Evolutionary conservation across 331 rosid species (phyloP).

Genomic region (Rhamnella rubrinervis): DNA sequence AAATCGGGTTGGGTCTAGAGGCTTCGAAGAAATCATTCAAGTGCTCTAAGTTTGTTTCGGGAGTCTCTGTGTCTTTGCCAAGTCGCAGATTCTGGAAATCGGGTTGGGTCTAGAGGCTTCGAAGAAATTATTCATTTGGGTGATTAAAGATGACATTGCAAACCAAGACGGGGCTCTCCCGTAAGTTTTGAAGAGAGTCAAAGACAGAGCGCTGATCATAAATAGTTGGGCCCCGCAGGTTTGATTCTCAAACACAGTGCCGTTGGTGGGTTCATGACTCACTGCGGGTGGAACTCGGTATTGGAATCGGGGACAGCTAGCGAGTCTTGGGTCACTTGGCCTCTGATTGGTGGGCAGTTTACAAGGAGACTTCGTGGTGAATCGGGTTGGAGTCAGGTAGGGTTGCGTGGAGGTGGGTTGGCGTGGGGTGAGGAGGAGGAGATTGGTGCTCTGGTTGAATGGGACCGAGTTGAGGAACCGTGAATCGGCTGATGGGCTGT

Average conservation of each 20-base stretch:
- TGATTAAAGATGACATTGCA: background rate
- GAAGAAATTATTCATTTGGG: background rate
- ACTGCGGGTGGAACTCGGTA: background rate
- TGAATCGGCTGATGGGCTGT: background rate
- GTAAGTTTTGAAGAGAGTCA: background rate
- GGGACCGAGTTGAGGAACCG: background rate
- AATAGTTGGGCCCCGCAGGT: background rate
- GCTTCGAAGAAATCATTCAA: too few species aligned
- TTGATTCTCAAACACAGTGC: constrained; percentile 1
- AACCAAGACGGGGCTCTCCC: background rate
- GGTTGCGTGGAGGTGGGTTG: background rate
- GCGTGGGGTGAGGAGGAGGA: background rate
- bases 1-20: too few species aligned
- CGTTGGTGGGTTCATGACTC: constrained; percentile 7
- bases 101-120: background rate
- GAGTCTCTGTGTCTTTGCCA: background rate
- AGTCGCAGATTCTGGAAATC: background rate
- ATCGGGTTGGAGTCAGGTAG: too few species aligned
- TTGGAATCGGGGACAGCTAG: background rate
- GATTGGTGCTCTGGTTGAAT: background rate
- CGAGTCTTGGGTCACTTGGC: background rate
- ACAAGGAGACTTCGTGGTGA: background rate
- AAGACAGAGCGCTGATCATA: background rate
- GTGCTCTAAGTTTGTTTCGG: too few species aligned
- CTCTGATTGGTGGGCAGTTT: background rate